Percentiles rank a stretch among this genome's conserved stretches.
Evolutionary conservation across 1,284 basidiomycete genomes (phyloP).

Genomic region (Sanghuangporus sanghuang): DNA sequence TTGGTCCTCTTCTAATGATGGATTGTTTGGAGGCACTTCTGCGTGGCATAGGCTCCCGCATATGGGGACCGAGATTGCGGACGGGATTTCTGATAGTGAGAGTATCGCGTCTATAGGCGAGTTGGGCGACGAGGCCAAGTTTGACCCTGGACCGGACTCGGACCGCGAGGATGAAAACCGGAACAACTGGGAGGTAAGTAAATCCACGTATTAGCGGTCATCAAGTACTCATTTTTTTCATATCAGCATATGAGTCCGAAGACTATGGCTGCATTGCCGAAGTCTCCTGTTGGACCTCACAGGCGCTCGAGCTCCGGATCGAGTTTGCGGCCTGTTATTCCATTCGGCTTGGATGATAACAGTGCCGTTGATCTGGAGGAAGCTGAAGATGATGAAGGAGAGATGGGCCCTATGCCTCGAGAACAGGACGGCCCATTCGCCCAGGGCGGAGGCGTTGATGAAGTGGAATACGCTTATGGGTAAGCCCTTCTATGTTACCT

Average conservation of each 20-base stretch:
- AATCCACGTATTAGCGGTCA: background rate
- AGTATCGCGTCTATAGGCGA: slow-evolving; percentile 87
- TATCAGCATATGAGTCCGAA: slow-evolving; percentile 88
- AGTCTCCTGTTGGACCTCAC: slow-evolving; percentile 72
- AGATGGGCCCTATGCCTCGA: slow-evolving; percentile 72
- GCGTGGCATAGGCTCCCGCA: slow-evolving; percentile 74
- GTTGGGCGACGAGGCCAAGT: slow-evolving; percentile 68
- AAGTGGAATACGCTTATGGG: slow-evolving; percentile 85
- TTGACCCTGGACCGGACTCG: slow-evolving; percentile 51
- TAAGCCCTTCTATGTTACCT: slow-evolving; percentile 33
- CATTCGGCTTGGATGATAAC: slow-evolving; percentile 71
- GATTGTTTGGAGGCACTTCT: slow-evolving; percentile 47
- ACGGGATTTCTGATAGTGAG: slow-evolving; percentile 85
- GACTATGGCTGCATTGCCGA: slow-evolving; percentile 85
- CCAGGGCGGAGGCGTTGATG: slow-evolving; percentile 75
- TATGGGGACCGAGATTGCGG: slow-evolving; percentile 66
- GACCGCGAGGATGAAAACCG: slow-evolving; percentile 67
- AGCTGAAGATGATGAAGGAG: slow-evolving; percentile 50
- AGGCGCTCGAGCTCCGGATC: slow-evolving; percentile 75
- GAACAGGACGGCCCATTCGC: slow-evolving; percentile 68
- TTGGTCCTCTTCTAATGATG: slow-evolving; percentile 23
- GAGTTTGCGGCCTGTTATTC: slow-evolving; percentile 76
- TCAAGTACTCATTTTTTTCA: background rate
- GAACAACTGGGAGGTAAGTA: slow-evolving; percentile 89
- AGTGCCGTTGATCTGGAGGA: slow-evolving; percentile 59